Base-by-base conservation (phyloP, 139 green algal genomes). In the Auxenochlorella pyrenoidosa region DNA sequence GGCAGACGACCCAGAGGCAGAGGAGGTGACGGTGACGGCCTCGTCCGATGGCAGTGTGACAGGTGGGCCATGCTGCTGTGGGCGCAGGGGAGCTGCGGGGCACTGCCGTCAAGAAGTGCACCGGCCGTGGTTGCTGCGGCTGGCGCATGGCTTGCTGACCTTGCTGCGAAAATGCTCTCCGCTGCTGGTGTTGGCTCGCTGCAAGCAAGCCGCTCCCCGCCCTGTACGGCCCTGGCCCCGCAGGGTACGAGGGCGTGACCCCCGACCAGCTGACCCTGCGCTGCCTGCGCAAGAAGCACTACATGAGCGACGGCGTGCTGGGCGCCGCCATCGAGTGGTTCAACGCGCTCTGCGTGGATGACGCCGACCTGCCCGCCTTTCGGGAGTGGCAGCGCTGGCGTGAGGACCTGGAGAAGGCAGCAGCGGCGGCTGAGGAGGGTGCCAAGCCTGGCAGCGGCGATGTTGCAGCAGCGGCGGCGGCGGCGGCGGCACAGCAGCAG, bases 271-370 rank as follows among this genome's bases (percentile, higher is more conserved):
- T 81, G 30, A 3, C 12, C 4, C 43, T 92, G 58, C 79, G 88
- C 38, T 94, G 91, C 87, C n/a, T 94, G 68, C 88, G 90, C 32
- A 79, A 83, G 70, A 78, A 43, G 43, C 70, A 90, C 38, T 79
- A 83, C 28, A n/a, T 80, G 41, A 70, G 43, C 22, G 80, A 75
- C 21, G 44, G 34, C 0, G 80, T 88, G 43, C 87, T 84, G 72
- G 66, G 54, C 16, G 59, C 66, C 40, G 72, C 90, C 13, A 81
- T 90, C 51, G 65, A 83, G 3, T 94, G 81, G 71, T 94, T 87
- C 88, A 87, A 89, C 18, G 71, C 58, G 30, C 58, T 66, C 3
- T 94, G 91, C 80, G 79, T 88, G 18, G 86, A 90, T 30, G 85
- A 91, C 30, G 58, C 38, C 6, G 90, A 93, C 70, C 30, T 88